Evolutionary conservation across 345 rosid genomes (phyloP).

Genomic region (Erysimum cheiranthoides): DNA sequence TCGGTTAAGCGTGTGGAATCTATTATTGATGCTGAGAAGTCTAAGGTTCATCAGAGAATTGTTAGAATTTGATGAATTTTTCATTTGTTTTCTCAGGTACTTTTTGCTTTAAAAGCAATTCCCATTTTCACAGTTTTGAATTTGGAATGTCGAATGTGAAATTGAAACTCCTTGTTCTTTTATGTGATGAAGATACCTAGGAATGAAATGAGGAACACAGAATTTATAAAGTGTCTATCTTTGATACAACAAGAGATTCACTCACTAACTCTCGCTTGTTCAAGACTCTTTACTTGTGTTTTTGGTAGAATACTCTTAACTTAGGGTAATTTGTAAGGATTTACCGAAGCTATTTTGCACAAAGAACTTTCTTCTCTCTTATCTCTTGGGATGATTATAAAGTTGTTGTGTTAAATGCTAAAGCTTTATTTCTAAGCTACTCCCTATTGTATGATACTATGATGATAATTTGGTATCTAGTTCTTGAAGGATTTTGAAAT

Average conservation of each 20-base stretch:
- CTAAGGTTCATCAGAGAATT: constrained; percentile 68
- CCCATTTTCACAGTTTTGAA: constrained; percentile 34
- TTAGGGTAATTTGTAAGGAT: too few relatives aligned
- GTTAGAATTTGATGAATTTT: constrained; percentile 51
- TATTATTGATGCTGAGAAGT: constrained; percentile 89
- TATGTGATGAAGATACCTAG: not conserved
- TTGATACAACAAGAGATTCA: not conserved
- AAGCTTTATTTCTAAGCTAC: not conserved
- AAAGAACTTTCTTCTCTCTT: not conserved
- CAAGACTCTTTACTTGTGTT: not conserved
- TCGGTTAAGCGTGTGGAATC: constrained; percentile 72
- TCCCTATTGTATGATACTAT: too few relatives aligned
- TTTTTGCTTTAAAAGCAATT: constrained; percentile 27
- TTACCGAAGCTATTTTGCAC: not conserved
- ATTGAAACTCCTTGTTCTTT: not conserved
- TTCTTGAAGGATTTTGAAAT: too few relatives aligned
- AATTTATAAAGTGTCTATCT: not conserved
- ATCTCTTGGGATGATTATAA: not conserved
- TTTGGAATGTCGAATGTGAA: constrained; percentile 43
- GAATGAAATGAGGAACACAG: not conserved
- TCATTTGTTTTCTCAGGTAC: constrained; percentile 11
- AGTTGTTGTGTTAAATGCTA: not conserved
- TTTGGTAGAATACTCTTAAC: not conserved
- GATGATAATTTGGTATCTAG: too few relatives aligned
- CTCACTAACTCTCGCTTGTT: not conserved